These are phyloP conservation scores for Thielaviopsis ethacetica DNA, from an alignment of 2,329 filamentous ascomycete genomes.

Conservation along the genomic window DNA sequence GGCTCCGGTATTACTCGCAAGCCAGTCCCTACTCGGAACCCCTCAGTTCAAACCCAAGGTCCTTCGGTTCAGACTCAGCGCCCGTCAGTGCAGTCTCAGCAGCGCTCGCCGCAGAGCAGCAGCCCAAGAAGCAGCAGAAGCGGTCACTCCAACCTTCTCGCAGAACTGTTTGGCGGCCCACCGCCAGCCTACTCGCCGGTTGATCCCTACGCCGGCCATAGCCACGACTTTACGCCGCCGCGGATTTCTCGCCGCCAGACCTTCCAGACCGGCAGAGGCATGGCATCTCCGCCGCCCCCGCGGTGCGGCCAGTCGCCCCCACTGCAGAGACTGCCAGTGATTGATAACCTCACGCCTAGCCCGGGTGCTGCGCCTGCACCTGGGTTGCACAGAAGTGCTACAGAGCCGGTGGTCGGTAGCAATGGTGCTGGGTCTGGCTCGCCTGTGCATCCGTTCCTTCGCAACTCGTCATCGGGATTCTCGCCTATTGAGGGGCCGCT, in stretches of 20 bases:
- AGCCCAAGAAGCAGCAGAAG: background rate
- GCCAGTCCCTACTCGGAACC: background rate
- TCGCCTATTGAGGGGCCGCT: constrained; percentile 1
- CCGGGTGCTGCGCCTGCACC: background rate
- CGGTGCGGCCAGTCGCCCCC: too few relatives aligned
- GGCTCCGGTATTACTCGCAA: background rate
- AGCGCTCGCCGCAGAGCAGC: background rate
- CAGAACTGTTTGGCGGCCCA: background rate
- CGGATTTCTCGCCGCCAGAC: constrained; percentile 3
- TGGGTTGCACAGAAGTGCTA: constrained; percentile 8
- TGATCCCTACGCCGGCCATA: background rate
- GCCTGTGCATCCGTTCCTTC: constrained; percentile 9
- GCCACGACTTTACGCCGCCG: background rate
- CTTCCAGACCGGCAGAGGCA: constrained; percentile 1
- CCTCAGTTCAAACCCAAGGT: background rate
- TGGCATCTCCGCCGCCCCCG: background rate
- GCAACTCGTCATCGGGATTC: background rate
- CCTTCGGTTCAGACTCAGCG: too few relatives aligned
- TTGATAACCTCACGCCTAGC: background rate
- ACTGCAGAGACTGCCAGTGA: constrained; percentile 7
- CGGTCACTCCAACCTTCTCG: background rate
- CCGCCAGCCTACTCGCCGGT: background rate
- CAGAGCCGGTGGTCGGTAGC: background rate
- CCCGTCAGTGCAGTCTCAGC: background rate
- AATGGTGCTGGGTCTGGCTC: background rate